Evolutionary conservation across 2,329 filamentous ascomycete species (phyloP).

Genomic region (Xylariaceae sp.): DNA sequence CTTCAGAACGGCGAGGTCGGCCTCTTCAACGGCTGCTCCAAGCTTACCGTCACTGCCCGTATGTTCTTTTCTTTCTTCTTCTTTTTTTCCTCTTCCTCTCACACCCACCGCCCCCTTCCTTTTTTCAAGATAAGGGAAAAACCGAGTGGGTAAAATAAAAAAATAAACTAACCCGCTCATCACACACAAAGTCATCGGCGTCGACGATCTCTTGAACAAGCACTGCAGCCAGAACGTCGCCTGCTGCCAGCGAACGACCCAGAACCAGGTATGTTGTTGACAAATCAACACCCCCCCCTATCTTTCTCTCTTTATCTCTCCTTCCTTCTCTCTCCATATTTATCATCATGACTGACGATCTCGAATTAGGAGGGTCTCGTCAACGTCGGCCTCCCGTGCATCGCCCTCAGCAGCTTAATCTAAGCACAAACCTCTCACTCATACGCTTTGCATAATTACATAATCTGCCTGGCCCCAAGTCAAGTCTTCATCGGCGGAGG

Average conservation of each 20-base stretch:
- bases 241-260: conserved; percentile 32
- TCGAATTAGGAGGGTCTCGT: conserved; percentile 27
- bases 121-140: no score
- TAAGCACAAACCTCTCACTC: conserved; percentile 17
- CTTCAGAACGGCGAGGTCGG: conserved; percentile 21
- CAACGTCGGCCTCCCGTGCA: conserved; percentile 29
- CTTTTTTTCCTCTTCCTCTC: background rate
- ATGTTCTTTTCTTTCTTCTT: conserved; percentile 6
- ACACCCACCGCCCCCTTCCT: no score
- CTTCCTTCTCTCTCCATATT: no score
- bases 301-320: no score
- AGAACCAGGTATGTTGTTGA: no score
- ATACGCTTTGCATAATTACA: conserved; percentile 14
- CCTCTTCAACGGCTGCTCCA: conserved; percentile 30
- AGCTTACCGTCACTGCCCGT: conserved; percentile 26
- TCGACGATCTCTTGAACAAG: conserved; percentile 25
- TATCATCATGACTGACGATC: no score
- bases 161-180: background rate
- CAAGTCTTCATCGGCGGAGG: no score
- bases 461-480: no score
- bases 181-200: conserved; percentile 19
- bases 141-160: background rate
- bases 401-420: conserved; percentile 26
- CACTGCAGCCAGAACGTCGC: conserved; percentile 30
- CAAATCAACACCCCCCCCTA: no score